Evolutionary conservation across 2,329 filamentous ascomycete genomes (phyloP).

Genomic region (Colletotrichum tamarilloi): DNA sequence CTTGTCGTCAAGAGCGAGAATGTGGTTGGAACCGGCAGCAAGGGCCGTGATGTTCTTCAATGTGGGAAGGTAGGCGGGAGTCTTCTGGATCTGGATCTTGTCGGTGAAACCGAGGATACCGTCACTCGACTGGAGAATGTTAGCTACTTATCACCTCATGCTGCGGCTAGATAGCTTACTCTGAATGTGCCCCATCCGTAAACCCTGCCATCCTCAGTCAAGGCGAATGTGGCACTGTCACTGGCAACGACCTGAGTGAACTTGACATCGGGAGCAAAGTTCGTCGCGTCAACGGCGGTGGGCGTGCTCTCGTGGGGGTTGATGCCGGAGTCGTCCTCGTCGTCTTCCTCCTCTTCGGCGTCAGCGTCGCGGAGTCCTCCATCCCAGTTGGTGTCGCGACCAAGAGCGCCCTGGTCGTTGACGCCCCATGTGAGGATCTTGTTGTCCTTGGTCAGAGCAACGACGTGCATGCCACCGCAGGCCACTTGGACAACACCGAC

Average conservation of each 20-base stretch:
- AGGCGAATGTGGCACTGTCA: conserved; percentile 80
- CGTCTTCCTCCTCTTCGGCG: conserved; percentile 46
- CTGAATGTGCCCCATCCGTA: conserved; percentile 90
- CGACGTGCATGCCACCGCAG: conserved; percentile 84
- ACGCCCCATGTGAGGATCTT: conserved; percentile 89
- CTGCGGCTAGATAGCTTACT: conserved; percentile 19
- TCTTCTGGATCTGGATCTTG: conserved; percentile 58
- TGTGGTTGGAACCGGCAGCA: conserved; percentile 76
- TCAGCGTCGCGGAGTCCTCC: conserved; percentile 70
- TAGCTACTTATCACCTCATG: neutral
- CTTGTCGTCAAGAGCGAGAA: conserved; percentile 74
- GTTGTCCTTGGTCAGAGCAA: conserved; percentile 82
- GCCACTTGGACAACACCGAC: conserved; percentile 80
- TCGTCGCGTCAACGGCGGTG: conserved; percentile 65
- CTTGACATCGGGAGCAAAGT: conserved; percentile 70
- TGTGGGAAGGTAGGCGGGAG: conserved; percentile 62
- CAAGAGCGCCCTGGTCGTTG: conserved; percentile 85
- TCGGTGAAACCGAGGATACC: conserved; percentile 74
- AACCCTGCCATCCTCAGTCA: conserved; percentile 79
- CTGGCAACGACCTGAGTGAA: conserved; percentile 76
- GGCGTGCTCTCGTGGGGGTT: conserved; percentile 81
- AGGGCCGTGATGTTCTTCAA: conserved; percentile 75
- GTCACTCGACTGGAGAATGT: conserved; percentile 57
- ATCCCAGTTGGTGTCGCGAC: conserved; percentile 76
- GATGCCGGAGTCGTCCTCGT: conserved; percentile 72